These are phyloP conservation scores for Pseudonitzschia delicatissima DNA, from an alignment of 108 stramenopile species.

Conservation along the genomic window DNA sequence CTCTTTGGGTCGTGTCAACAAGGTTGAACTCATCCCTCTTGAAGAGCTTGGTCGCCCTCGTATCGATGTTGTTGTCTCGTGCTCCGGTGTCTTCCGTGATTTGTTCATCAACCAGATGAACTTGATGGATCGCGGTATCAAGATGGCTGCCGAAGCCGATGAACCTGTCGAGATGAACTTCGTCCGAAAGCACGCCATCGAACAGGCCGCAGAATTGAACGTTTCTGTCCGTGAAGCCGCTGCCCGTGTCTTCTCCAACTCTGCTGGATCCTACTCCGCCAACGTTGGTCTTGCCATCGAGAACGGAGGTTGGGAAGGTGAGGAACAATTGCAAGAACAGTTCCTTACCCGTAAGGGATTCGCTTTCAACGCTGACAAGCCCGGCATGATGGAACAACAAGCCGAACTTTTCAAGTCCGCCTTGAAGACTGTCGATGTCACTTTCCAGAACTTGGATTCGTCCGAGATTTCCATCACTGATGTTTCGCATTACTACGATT, in stretches of 20 bases:
- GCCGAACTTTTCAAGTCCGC: conserved; percentile 93
- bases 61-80: conserved; percentile 95
- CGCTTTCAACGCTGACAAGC: conserved; percentile 96
- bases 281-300: conserved; percentile 97
- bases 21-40: conserved; percentile 96
- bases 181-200: conserved; percentile 93
- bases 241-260: conserved; percentile 95
- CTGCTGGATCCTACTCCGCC: conserved; percentile 95
- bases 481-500: conserved; percentile 97
- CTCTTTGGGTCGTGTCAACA: conserved; percentile 95
- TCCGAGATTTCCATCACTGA: conserved; percentile 96
- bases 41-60: conserved; percentile 94
- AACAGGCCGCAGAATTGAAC: conserved; percentile 88
- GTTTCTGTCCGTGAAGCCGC: conserved; percentile 90
- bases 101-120: conserved; percentile 99
- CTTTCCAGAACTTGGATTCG: conserved; percentile 96
- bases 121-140: conserved; percentile 95
- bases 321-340: conserved; percentile 92
- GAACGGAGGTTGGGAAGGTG: conserved; percentile 97
- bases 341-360: conserved; percentile 95
- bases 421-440: conserved; percentile 92
- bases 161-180: conserved; percentile 91
- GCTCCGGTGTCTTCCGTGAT: conserved; percentile 97
- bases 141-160: conserved; percentile 97
- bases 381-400: conserved; percentile 97